These are phyloP conservation scores for Carex sylvatica DNA, from an alignment of 202 grass and related monocot species.

Conservation along the genomic window DNA sequence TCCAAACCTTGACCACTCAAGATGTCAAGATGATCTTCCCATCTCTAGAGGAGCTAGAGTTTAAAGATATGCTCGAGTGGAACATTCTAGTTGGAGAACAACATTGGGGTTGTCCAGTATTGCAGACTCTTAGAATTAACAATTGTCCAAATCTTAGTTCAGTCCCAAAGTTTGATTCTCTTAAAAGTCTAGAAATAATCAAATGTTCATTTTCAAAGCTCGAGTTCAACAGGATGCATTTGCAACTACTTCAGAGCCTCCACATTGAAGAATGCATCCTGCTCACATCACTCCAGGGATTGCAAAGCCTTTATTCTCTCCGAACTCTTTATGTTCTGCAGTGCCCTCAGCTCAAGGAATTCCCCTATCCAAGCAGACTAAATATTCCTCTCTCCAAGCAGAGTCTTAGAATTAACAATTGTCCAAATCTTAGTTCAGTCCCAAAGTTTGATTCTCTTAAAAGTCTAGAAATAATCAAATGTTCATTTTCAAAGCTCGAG, in stretches of 20 bases:
- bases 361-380: neutral
- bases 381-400: neutral
- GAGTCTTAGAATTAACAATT: neutral
- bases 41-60: neutral
- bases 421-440: slow-evolving; percentile 1
- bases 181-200: no score
- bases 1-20: neutral
- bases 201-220: no score
- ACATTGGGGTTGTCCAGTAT: neutral
- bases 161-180: no score
- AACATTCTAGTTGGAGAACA: no score
- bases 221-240: no score
- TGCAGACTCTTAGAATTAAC: neutral
- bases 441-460: neutral
- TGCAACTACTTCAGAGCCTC: neutral
- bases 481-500: neutral
- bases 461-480: slow-evolving; percentile 1
- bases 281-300: neutral
- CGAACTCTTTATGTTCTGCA: neutral
- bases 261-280: slow-evolving; percentile 18
- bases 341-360: slow-evolving; percentile 1
- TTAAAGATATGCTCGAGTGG: no score
- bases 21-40: neutral
- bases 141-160: no score
- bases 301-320: neutral